A percentile compares a stretch with the other conserved stretches of the same genome.
These are phyloP conservation scores for Apiospora pterosperma DNA, from an alignment of 2,329 filamentous ascomycete genomes.

Conservation along the genomic window DNA sequence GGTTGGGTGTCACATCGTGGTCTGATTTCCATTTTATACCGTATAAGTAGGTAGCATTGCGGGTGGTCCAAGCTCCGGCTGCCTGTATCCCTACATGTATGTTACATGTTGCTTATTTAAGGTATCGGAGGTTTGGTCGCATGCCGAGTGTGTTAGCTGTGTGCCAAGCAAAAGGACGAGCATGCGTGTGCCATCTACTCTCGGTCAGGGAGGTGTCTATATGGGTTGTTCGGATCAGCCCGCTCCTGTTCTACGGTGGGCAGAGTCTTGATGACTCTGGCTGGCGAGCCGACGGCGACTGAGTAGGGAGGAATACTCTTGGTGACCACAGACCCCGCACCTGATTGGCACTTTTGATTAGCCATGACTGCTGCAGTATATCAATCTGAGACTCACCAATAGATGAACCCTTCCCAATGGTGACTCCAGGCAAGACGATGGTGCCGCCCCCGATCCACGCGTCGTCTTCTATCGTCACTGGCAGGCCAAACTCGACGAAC, in stretches of 20 bases:
- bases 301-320: slow-evolving; percentile 45
- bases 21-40: too few relatives aligned
- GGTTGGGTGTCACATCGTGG: too few relatives aligned
- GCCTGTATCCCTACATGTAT: too few relatives aligned
- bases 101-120: background rate
- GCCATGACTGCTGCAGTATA: too few relatives aligned
- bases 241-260: slow-evolving; percentile 3
- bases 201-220: background rate
- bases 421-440: slow-evolving; percentile 49
- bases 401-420: slow-evolving; percentile 48
- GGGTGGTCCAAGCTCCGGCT: too few relatives aligned
- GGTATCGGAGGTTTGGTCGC: background rate
- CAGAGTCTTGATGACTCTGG: slow-evolving; percentile 34
- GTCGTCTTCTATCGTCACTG: slow-evolving; percentile 48
- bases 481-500: slow-evolving; percentile 42
- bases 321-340: slow-evolving; percentile 46
- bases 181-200: background rate
- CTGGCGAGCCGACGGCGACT: slow-evolving; percentile 46
- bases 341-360: background rate
- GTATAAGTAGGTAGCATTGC: too few relatives aligned
- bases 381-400: slow-evolving; percentile 30
- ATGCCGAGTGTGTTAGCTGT: background rate
- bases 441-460: slow-evolving; percentile 53
- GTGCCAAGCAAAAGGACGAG: background rate
- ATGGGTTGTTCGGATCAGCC: slow-evolving; percentile 2